Conservation (phyloP, 2,329 filamentous ascomycete genomes). For the Botryotinia globosa region DNA sequence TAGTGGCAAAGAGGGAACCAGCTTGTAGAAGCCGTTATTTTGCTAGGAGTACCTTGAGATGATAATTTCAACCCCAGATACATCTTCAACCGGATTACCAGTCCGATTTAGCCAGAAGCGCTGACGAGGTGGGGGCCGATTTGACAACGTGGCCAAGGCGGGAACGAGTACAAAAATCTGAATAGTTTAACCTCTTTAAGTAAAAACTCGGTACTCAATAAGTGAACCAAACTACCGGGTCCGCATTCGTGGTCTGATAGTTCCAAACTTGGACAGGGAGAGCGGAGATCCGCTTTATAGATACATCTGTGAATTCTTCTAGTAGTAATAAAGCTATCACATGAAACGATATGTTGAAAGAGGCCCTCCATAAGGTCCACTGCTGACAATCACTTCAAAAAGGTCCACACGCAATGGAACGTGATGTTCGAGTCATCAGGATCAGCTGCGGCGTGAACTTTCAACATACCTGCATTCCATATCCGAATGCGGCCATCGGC, state of each 20-base stretch:
- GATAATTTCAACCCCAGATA: neutral
- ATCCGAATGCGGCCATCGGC: neutral
- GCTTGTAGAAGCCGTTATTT: neutral
- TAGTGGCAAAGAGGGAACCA: neutral
- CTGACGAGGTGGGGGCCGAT: neutral
- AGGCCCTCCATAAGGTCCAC: neutral
- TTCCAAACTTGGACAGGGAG: neutral
- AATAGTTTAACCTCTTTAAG: neutral
- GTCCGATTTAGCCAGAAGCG: neutral
- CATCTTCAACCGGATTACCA: neutral
- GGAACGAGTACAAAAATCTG: neutral
- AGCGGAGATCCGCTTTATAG: neutral
- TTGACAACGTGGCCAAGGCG: neutral
- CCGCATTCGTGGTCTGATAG: neutral
- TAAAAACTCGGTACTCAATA: neutral
- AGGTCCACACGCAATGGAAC: neutral
- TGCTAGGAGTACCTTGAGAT: neutral
- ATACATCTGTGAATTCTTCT: neutral
- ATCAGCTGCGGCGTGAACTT: slow-evolving; percentile 3
- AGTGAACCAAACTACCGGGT: neutral
- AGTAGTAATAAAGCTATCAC: neutral
- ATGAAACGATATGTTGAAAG: neutral
- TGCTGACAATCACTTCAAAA: neutral
- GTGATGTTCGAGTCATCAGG: neutral
- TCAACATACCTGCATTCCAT: neutral